Evolutionary conservation across 2,329 filamentous ascomycete genomes (phyloP).

Genomic region (Tolypocladium pustulatum): DNA sequence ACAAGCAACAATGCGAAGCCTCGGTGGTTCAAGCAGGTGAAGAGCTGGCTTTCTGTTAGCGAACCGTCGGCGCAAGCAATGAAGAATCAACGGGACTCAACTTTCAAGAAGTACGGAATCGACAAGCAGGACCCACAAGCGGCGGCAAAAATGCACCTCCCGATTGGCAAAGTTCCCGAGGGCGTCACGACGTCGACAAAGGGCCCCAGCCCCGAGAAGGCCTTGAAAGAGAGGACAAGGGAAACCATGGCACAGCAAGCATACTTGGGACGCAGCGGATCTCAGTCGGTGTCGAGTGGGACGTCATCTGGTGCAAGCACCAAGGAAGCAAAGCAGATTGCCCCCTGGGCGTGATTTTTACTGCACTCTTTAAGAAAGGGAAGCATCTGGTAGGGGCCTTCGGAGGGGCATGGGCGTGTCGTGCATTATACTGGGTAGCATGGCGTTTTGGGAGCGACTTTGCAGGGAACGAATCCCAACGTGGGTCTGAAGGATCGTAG

Average conservation of each 20-base stretch:
- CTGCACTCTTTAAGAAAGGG: neutral
- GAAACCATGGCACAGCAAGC: conserved; percentile 20
- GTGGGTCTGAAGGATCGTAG: neutral
- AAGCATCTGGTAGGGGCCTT: neutral
- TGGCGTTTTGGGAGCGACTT: neutral
- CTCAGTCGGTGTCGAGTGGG: conserved; percentile 24
- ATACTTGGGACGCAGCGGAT: conserved; percentile 13
- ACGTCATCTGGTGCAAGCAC: conserved; percentile 20
- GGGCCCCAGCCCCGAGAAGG: conserved; percentile 35
- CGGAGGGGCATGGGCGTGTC: conserved; percentile 7
- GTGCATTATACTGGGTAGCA: neutral
- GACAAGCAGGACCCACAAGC: conserved; percentile 30
- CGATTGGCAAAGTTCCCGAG: conserved; percentile 32
- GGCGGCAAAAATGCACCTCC: conserved; percentile 34
- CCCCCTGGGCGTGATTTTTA: conserved; percentile 18
- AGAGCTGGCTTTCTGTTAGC: conserved; percentile 35
- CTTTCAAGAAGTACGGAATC: conserved; percentile 33
- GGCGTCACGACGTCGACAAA: conserved; percentile 34
- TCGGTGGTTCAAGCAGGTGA: conserved; percentile 32
- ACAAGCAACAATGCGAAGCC: conserved; percentile 18
- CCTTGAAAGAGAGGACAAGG: conserved; percentile 22
- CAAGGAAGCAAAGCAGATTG: conserved; percentile 18
- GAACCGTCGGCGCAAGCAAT: conserved; percentile 40
- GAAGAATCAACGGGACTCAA: conserved; percentile 32
- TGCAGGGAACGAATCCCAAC: neutral